These are phyloP conservation scores for Flammula alnicola DNA, from an alignment of 1,284 basidiomycete genomes.

Conservation along the genomic window DNA sequence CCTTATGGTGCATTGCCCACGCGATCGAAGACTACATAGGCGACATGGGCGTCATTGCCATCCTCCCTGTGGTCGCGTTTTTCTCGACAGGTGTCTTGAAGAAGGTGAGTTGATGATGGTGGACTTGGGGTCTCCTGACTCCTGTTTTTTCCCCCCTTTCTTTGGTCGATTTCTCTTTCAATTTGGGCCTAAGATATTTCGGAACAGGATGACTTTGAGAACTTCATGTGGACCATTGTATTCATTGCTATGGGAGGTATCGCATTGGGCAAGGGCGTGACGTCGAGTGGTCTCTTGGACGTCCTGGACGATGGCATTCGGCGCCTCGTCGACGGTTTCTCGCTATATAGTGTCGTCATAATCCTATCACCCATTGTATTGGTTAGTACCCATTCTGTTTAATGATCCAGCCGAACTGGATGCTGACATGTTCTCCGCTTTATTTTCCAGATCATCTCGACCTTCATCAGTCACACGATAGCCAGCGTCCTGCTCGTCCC, in stretches of 20 bases:
- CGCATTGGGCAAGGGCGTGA: slow-evolving; percentile 93
- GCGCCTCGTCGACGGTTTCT: slow-evolving; percentile 69
- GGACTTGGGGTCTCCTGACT: slow-evolving; percentile 8
- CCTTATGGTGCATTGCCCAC: slow-evolving; percentile 91
- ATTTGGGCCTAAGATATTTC: slow-evolving; percentile 17
- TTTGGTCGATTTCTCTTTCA: slow-evolving; percentile 4
- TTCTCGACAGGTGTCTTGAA: slow-evolving; percentile 94
- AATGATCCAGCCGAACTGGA: slow-evolving; percentile 30
- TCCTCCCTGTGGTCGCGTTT: slow-evolving; percentile 92
- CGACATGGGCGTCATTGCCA: slow-evolving; percentile 97
- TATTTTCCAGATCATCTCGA: slow-evolving; percentile 69
- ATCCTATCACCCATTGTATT: slow-evolving; percentile 87
- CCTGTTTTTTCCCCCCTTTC: not conserved
- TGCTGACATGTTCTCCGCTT: slow-evolving; percentile 14
- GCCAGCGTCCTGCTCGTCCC: slow-evolving; percentile 96
- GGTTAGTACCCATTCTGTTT: slow-evolving; percentile 55
- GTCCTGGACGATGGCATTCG: slow-evolving; percentile 78
- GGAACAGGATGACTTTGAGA: slow-evolving; percentile 89
- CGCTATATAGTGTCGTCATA: slow-evolving; percentile 83
- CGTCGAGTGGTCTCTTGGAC: slow-evolving; percentile 86
- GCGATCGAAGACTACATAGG: slow-evolving; percentile 81
- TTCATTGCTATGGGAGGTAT: slow-evolving; percentile 99
- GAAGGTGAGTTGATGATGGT: slow-evolving; percentile 63
- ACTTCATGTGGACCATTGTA: slow-evolving; percentile 93
- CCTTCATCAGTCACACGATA: slow-evolving; percentile 96